Conservation (phyloP, 805 yeast genomes). For the Candida boleticola region DNA sequence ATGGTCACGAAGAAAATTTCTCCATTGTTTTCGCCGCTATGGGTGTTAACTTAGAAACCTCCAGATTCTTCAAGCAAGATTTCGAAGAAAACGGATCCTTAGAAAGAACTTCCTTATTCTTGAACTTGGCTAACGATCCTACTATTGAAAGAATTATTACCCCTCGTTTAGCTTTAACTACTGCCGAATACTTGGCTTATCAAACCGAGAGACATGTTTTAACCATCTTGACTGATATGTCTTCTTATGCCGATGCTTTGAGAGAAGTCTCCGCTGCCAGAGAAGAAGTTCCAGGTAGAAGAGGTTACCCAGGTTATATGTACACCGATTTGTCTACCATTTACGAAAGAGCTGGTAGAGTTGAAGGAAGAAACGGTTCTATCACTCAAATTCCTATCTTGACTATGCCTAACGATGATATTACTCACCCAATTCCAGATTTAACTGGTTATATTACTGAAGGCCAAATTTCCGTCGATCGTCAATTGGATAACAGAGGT, state of each 20-base stretch:
- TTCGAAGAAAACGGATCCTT: conserved; percentile 98
- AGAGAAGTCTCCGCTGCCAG: conserved; percentile 99
- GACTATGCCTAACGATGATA: conserved; percentile 99
- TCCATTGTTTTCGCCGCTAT: conserved; percentile 99
- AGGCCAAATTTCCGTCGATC: conserved; percentile 97
- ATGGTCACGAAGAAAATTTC: conserved; percentile 99
- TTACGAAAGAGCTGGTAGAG: conserved; percentile 99
- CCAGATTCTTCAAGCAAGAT: conserved; percentile 98
- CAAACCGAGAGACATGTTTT: conserved; percentile 99
- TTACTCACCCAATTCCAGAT: conserved; percentile 99
- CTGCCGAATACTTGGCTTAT: conserved; percentile 97
- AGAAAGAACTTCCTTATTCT: conserved; percentile 95
- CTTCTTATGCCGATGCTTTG: conserved; percentile 99
- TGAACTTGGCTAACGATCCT: conserved; percentile 98
- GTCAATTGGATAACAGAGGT: conserved; percentile 95
- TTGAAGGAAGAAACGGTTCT: conserved; percentile 99
- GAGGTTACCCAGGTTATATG: conserved; percentile 99
- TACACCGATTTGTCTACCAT: conserved; percentile 98
- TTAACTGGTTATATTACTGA: conserved; percentile 99
- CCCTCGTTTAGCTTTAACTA: conserved; percentile 97
- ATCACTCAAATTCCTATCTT: conserved; percentile 98
- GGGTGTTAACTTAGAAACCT: conserved; percentile 99
- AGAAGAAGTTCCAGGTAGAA: conserved; percentile 99
- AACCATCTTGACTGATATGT: conserved; percentile 98
- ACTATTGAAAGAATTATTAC: conserved; percentile 99